A percentile compares a stretch with the other conserved stretches of the same genome.
phyloP scores from a whole-genome alignment of 495 filamentous ascomycete species.

The Penicillium dipodomyicola region DNA sequence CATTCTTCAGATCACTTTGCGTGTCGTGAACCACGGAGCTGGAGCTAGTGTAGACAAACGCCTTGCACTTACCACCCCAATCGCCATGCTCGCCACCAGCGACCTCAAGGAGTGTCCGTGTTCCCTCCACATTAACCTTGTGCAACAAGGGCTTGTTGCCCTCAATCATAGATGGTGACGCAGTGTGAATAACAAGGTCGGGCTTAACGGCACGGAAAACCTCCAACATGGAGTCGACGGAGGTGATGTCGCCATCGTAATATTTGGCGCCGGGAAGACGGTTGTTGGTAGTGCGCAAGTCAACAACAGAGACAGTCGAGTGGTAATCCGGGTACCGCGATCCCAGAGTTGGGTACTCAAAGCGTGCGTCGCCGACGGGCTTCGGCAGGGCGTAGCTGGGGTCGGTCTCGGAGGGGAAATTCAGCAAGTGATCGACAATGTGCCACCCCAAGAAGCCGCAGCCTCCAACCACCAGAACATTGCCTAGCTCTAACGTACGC shows the following conservation, averaged over 20 bases:
- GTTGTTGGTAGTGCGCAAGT: slow-evolving; percentile 75
- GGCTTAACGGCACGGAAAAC: slow-evolving; percentile 71
- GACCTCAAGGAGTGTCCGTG: slow-evolving; percentile 71
- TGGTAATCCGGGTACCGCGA: slow-evolving; percentile 45
- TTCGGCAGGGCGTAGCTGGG: slow-evolving; percentile 43
- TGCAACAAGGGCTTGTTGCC: slow-evolving; percentile 41
- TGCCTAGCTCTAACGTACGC: slow-evolving; percentile 42
- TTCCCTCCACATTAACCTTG: slow-evolving; percentile 93
- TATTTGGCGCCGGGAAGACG: slow-evolving; percentile 73
- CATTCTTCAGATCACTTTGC: slow-evolving; percentile 76
- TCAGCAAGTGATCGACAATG: slow-evolving; percentile 56
- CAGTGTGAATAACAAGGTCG: slow-evolving; percentile 93
- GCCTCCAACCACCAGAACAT: slow-evolving; percentile 56
- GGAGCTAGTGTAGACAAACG: slow-evolving; percentile 91
- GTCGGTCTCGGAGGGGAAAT: slow-evolving; percentile 50
- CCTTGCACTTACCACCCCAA: slow-evolving; percentile 70
- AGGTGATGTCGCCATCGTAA: slow-evolving; percentile 84
- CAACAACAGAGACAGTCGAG: slow-evolving; percentile 74
- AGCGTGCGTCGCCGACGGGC: slow-evolving; percentile 37
- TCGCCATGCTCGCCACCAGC: slow-evolving; percentile 59
- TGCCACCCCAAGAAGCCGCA: slow-evolving; percentile 60
- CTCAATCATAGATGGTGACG: slow-evolving; percentile 64
- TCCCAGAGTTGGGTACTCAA: slow-evolving; percentile 40
- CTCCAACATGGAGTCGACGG: slow-evolving; percentile 57
- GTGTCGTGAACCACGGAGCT: slow-evolving; percentile 85